Evolutionary conservation across 169 alveolate species (phyloP).

Genomic region (Eimeria mitis): DNA sequence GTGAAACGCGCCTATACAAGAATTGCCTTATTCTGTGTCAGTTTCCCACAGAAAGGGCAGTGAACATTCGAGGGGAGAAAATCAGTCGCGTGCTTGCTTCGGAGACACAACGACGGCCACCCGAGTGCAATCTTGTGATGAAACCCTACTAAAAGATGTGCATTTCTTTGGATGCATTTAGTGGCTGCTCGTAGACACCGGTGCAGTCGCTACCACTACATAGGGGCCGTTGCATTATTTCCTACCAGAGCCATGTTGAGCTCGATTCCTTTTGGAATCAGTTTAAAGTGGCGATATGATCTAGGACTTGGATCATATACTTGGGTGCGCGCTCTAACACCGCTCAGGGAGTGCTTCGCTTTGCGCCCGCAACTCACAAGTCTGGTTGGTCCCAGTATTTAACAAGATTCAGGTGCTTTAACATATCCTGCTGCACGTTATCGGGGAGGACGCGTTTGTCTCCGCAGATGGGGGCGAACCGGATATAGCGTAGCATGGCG

Average conservation of each 20-base stretch:
- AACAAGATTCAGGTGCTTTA: conserved; percentile 61
- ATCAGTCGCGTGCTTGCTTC: neutral
- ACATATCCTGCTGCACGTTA: conserved; percentile 71
- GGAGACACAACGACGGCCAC: neutral
- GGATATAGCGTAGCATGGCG: conserved; percentile 76
- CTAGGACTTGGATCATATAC: neutral
- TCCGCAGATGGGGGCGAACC: conserved; percentile 74
- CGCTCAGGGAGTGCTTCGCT: neutral
- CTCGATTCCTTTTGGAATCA: neutral
- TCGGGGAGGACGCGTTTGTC: conserved; percentile 78
- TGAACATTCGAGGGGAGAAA: neutral
- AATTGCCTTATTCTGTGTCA: neutral
- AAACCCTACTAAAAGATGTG: neutral
- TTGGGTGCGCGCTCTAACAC: neutral
- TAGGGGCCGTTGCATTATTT: neutral
- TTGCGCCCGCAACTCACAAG: neutral
- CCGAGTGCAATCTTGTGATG: neutral
- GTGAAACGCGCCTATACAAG: neutral
- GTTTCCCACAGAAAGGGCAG: neutral
- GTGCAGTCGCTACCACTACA: neutral
- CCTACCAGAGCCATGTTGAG: neutral
- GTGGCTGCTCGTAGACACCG: neutral
- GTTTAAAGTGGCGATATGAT: neutral
- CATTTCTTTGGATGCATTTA: neutral
- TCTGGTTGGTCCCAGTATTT: conserved; percentile 70